A percentile compares a stretch with the other conserved stretches of the same genome.
phyloP scores from a whole-genome alignment of 208 protist genomes.

The Novymonas esmeraldas region DNA sequence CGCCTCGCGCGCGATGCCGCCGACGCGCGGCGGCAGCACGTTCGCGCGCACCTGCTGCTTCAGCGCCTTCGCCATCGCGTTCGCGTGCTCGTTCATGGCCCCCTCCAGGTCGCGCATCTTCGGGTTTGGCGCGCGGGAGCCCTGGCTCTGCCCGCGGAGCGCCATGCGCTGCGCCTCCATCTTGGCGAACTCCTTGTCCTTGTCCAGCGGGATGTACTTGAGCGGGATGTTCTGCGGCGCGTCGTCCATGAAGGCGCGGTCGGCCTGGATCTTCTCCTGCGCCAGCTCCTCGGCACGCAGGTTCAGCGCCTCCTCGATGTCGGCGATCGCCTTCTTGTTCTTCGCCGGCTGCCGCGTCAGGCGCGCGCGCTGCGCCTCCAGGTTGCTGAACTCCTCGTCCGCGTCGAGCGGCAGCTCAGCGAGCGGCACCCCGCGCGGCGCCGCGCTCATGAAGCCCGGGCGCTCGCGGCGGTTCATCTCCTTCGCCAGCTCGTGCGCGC shows the following conservation, averaged over 20 bases:
- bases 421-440: constrained; percentile 52
- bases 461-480: constrained; percentile 71
- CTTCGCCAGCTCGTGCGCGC: constrained; percentile 71
- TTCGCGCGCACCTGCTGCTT: constrained; percentile 47
- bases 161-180: constrained; percentile 67
- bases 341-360: constrained; percentile 61
- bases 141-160: constrained; percentile 44
- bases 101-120: constrained; percentile 56
- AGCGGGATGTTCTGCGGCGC: constrained; percentile 62
- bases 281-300: constrained; percentile 72
- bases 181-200: constrained; percentile 61
- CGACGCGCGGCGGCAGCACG: constrained; percentile 41
- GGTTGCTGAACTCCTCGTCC: constrained; percentile 63
- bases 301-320: constrained; percentile 64
- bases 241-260: constrained; percentile 72
- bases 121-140: constrained; percentile 34
- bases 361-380: constrained; percentile 72
- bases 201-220: constrained; percentile 68
- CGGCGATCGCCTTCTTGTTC: constrained; percentile 59
- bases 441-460: constrained; percentile 50
- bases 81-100: constrained; percentile 69
- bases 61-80: constrained; percentile 51
- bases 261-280: constrained; percentile 63
- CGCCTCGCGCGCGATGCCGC: constrained; percentile 56
- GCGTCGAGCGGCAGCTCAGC: constrained; percentile 72